These are phyloP conservation scores for Bassia scoparia DNA, from an alignment of 148 eudicot species.

Conservation along the genomic window DNA sequence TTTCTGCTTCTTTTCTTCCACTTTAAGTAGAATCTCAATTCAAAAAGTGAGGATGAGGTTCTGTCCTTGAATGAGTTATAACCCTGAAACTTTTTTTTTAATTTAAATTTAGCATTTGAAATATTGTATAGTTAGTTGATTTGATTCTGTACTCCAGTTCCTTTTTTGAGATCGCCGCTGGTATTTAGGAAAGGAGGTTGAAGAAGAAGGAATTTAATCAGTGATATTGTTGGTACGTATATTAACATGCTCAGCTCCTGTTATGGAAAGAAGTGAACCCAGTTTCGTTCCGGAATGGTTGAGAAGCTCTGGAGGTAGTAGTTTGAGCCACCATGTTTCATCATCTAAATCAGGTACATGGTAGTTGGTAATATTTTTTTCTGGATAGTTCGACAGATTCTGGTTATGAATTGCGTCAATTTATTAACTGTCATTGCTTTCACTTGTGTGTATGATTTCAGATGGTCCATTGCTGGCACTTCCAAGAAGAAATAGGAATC, in stretches of 20 bases:
- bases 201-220: constrained; percentile 14
- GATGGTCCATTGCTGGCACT: constrained; percentile 41
- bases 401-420: background rate
- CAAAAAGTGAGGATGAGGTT: too few species aligned
- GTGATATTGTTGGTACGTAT: constrained; percentile 21
- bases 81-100: too few species aligned
- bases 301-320: constrained; percentile 59
- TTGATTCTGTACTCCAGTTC: too few species aligned
- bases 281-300: constrained; percentile 93
- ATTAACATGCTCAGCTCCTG: constrained; percentile 51
- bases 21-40: too few species aligned
- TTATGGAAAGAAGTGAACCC: constrained; percentile 96
- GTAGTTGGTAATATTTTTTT: background rate
- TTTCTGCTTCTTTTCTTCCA: too few species aligned
- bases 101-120: too few species aligned
- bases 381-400: background rate
- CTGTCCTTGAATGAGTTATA: too few species aligned
- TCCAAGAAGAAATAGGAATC: constrained; percentile 41
- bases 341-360: constrained; percentile 48
- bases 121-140: too few species aligned
- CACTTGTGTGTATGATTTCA: constrained; percentile 9
- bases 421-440: background rate
- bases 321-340: constrained; percentile 48
- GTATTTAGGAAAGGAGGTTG: background rate
- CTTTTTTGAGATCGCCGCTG: background rate